A percentile compares a stretch with the other conserved stretches of the same genome.
Evolutionary conservation across 2,329 filamentous ascomycete species (phyloP).

Genomic region (Aspergillus ruber): DNA sequence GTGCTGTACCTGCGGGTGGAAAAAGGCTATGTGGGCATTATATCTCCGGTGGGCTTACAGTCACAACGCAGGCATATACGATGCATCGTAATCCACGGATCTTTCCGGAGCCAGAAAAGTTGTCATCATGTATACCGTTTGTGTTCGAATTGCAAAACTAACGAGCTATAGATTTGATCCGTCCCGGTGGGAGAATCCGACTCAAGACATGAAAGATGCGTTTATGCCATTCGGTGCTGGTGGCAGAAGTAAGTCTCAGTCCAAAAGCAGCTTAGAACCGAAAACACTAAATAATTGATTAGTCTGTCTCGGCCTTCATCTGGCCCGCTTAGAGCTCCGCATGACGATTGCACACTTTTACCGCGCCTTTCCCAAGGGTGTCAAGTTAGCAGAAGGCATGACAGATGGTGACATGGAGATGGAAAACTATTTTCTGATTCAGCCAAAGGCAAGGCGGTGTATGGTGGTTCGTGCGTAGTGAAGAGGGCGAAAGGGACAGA

Average conservation of each 20-base stretch:
- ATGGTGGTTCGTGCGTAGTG: no score
- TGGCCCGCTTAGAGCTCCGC: no score
- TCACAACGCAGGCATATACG: slow-evolving; percentile 47
- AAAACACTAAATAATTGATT: no score
- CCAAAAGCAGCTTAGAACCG: no score
- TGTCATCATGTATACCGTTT: background rate
- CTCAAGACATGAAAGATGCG: background rate
- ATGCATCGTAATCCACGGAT: slow-evolving; percentile 47
- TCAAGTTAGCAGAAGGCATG: no score
- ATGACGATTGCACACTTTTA: no score
- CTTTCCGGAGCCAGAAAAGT: slow-evolving; percentile 42
- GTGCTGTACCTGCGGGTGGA: slow-evolving; percentile 42
- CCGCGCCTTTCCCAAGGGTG: no score
- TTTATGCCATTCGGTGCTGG: background rate
- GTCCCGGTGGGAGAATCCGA: background rate
- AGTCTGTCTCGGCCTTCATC: no score
- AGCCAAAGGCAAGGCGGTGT: no score
- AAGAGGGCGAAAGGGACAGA: no score
- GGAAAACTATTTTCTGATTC: no score
- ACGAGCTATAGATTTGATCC: background rate
- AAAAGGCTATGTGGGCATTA: slow-evolving; percentile 34
- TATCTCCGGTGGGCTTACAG: slow-evolving; percentile 47
- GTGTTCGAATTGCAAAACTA: background rate
- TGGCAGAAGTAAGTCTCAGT: background rate
- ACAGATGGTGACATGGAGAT: no score